Percentiles rank a stretch among this genome's conserved stretches.
Evolutionary conservation across 2,329 filamentous ascomycete genomes (phyloP).

Genomic region (Aspergillus tamarii): DNA sequence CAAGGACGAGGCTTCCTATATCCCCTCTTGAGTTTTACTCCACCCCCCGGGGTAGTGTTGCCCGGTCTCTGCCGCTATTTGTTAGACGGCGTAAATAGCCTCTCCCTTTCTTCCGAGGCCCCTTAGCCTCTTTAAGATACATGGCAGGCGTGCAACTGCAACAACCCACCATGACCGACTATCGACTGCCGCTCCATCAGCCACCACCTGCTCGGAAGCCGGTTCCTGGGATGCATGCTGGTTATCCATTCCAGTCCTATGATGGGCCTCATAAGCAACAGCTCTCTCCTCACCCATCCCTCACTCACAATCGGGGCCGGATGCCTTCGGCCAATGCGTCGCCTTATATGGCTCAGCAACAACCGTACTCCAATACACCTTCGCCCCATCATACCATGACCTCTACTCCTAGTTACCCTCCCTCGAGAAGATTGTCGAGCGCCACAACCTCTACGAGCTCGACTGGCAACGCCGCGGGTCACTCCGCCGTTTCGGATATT

Average conservation of each 20-base stretch:
- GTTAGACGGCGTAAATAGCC: conserved; percentile 6
- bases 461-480: conserved; percentile 37
- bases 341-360: conserved; percentile 30
- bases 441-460: conserved; percentile 47
- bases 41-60: not conserved
- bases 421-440: conserved; percentile 42
- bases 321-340: conserved; percentile 43
- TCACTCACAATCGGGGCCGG: conserved; percentile 40
- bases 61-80: not conserved
- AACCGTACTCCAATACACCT: conserved; percentile 30
- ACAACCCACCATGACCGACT: conserved; percentile 40
- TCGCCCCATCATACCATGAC: conserved; percentile 33
- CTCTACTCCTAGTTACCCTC: conserved; percentile 25
- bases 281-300: conserved; percentile 32
- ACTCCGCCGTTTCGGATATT: conserved; percentile 34
- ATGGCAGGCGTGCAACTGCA: conserved; percentile 35
- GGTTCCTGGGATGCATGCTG: conserved; percentile 27
- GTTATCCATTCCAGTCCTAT: conserved; percentile 32
- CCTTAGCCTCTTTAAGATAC: conserved; percentile 6
- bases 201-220: conserved; percentile 37
- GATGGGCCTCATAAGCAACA: conserved; percentile 27
- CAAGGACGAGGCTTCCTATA: not conserved
- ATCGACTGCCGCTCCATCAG: conserved; percentile 41
- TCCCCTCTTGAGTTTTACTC: not conserved
- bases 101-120: not conserved